phyloP scores from a whole-genome alignment of 345 rosid genomes.

The Dipteronia sinensis region DNA sequence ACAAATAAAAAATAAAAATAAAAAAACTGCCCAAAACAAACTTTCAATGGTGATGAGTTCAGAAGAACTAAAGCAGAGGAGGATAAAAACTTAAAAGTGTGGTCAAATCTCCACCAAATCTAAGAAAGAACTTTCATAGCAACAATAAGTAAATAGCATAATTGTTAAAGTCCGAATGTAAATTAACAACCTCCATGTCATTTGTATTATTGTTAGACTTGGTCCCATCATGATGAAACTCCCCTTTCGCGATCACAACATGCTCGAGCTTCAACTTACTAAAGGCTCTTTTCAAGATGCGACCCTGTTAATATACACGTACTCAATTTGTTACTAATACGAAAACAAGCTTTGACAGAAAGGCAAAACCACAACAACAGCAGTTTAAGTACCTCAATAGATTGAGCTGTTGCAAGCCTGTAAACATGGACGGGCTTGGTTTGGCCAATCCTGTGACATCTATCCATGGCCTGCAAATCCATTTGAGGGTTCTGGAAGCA shows the following conservation, averaged over 20 bases:
- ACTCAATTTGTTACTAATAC: slow-evolving; percentile 22
- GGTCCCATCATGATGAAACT: slow-evolving; percentile 83
- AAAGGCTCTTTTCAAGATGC: slow-evolving; percentile 83
- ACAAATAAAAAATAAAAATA: not conserved
- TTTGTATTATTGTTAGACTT: slow-evolving; percentile 27
- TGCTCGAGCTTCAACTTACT: slow-evolving; percentile 97
- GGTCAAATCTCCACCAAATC: too few species aligned
- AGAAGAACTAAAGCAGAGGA: too few species aligned
- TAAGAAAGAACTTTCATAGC: too few species aligned
- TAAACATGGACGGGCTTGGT: slow-evolving; percentile 99
- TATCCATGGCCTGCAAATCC: slow-evolving; percentile 99
- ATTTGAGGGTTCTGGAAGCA: slow-evolving; percentile 86
- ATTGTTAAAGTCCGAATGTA: not conserved
- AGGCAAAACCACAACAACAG: not conserved
- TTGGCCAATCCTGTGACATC: slow-evolving; percentile 99
- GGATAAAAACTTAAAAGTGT: too few species aligned
- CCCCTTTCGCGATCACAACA: slow-evolving; percentile 90
- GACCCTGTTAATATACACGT: slow-evolving; percentile 54
- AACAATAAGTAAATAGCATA: not conserved
- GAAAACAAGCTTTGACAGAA: not conserved
- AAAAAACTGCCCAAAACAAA: too few species aligned
- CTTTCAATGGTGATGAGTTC: too few species aligned
- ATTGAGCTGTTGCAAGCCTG: slow-evolving; percentile 89
- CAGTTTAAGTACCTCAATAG: slow-evolving; percentile 64
- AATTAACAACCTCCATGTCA: slow-evolving; percentile 48